Percentiles rank a stretch among this genome's conserved stretches.
These are phyloP conservation scores for Nymphaea thermarum DNA, from an alignment of 164 flowering plant species.

Conservation along the genomic window DNA sequence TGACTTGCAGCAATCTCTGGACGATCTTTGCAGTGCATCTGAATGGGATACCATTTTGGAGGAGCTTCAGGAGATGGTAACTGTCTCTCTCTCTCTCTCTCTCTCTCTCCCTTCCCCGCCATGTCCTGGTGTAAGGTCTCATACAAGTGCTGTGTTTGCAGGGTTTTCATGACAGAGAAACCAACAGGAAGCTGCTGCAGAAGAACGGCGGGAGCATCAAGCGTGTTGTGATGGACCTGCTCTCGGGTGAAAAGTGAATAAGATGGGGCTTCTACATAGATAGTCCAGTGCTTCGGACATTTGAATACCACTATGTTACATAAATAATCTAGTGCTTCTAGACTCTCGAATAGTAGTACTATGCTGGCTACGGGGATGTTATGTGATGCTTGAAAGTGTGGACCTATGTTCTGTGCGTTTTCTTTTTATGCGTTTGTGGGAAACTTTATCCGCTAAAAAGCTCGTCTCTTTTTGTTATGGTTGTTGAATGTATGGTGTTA, in stretches of 20 bases:
- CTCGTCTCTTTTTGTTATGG: too few relatives aligned
- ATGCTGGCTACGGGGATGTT: too few relatives aligned
- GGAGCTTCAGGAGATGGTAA: constrained; percentile 85
- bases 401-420: too few relatives aligned
- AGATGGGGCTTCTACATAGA: background rate
- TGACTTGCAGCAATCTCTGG: constrained; percentile 52
- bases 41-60: constrained; percentile 87
- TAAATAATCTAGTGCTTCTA: background rate
- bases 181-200: constrained; percentile 56
- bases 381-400: too few relatives aligned
- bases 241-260: constrained; percentile 40
- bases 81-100: background rate
- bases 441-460: too few relatives aligned
- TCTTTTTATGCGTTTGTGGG: too few relatives aligned
- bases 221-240: constrained; percentile 83
- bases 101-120: background rate
- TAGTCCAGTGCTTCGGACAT: background rate
- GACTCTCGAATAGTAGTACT: background rate
- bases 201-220: constrained; percentile 88
- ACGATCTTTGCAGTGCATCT: constrained; percentile 22
- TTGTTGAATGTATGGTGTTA: too few relatives aligned
- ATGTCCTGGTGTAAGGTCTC: background rate
- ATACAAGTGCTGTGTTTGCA: constrained; percentile 13
- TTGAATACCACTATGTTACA: background rate
- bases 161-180: constrained; percentile 68